phyloP scores from a whole-genome alignment of 2,329 filamentous ascomycete genomes.

The Botrytis porri region DNA sequence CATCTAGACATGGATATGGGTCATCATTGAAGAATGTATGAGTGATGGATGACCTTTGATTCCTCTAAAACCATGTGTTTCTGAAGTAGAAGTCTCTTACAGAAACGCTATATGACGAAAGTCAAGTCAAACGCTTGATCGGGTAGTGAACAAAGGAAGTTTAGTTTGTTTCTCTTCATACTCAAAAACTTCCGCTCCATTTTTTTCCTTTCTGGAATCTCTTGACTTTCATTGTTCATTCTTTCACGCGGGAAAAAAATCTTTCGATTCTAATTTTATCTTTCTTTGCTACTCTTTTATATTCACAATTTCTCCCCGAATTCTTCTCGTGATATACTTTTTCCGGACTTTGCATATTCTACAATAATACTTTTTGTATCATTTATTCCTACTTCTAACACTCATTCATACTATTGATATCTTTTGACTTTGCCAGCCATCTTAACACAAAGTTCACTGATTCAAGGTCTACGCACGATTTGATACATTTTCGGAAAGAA shows the following conservation, averaged over 20 bases:
- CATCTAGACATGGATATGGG: neutral
- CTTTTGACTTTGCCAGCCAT: constrained; percentile 10
- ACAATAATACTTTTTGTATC: constrained; percentile 30
- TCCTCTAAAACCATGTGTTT: neutral
- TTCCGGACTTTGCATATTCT: neutral
- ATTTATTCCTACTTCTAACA: constrained; percentile 21
- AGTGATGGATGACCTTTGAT: neutral
- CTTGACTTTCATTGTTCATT: constrained; percentile 18
- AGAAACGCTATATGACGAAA: constrained; percentile 25
- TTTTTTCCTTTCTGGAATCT: constrained; percentile 34
- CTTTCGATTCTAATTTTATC: neutral
- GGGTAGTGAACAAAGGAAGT: constrained; percentile 25
- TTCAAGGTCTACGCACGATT: neutral
- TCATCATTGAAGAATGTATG: neutral
- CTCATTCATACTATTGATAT: constrained; percentile 23
- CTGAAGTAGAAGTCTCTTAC: neutral
- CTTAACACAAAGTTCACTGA: constrained; percentile 1
- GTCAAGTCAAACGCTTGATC: constrained; percentile 16
- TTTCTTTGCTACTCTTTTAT: constrained; percentile 13
- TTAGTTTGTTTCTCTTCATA: constrained; percentile 3
- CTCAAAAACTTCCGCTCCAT: constrained; percentile 25
- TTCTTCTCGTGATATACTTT: neutral
- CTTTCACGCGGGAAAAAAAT: neutral
- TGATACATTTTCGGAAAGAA: neutral
- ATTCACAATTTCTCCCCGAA: neutral